phyloP scores from a whole-genome alignment of 2,329 filamentous ascomycete genomes.

The Aspergillus tamarii region DNA sequence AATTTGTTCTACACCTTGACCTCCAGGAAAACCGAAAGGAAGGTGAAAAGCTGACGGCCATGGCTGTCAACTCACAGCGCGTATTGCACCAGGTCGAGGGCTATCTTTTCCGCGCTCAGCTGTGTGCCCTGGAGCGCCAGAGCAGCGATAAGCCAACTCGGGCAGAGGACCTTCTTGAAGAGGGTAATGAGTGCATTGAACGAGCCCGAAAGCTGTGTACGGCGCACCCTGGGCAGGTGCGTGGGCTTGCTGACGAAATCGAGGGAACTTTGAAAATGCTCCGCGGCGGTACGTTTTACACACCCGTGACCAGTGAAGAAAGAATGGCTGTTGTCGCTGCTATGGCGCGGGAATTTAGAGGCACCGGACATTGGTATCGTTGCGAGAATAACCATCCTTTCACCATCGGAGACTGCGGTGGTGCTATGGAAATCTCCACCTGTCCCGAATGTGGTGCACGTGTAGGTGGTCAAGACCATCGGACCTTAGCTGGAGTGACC shows the following conservation, averaged over 20 bases:
- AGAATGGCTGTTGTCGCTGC: constrained; percentile 54
- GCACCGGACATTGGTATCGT: constrained; percentile 56
- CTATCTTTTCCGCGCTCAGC: constrained; percentile 54
- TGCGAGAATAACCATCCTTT: constrained; percentile 53
- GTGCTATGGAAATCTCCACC: constrained; percentile 62
- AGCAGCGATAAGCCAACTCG: not conserved
- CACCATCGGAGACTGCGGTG: constrained; percentile 67
- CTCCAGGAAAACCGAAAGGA: constrained; percentile 35
- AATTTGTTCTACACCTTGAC: constrained; percentile 11
- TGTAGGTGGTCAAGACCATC: constrained; percentile 61
- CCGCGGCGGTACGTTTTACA: constrained; percentile 52
- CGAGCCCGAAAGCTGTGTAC: not conserved
- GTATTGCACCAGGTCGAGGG: constrained; percentile 47
- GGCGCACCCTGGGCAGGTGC: constrained; percentile 12
- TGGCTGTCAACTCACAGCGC: constrained; percentile 30
- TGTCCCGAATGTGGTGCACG: constrained; percentile 66
- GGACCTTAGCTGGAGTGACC: constrained; percentile 55
- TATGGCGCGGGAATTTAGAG: constrained; percentile 55
- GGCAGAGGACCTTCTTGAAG: constrained; percentile 13
- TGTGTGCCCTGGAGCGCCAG: constrained; percentile 48
- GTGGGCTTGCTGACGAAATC: constrained; percentile 49
- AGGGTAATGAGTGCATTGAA: constrained; percentile 6
- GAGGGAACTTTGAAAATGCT: constrained; percentile 53
- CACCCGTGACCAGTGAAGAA: constrained; percentile 54
- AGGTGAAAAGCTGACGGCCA: constrained; percentile 44